Evolutionary conservation across 2,329 filamentous ascomycete species (phyloP).

Genomic region (Neofusicoccum sp.): DNA sequence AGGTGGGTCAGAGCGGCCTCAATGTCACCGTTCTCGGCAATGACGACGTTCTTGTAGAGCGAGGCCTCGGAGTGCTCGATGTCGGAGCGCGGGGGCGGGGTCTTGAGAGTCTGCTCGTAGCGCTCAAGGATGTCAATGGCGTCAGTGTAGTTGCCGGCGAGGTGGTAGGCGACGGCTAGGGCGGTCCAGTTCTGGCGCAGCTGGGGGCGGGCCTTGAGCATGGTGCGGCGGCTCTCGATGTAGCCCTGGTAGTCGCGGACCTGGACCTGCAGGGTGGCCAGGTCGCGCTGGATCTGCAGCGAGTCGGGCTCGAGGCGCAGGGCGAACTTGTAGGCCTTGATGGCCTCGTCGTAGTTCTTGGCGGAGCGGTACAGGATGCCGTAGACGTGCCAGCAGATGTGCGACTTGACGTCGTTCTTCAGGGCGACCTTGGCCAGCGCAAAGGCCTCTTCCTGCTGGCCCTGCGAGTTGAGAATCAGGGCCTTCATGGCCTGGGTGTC

Average conservation of each 20-base stretch:
- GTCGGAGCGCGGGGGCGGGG: slow-evolving; percentile 71
- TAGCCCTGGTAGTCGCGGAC: slow-evolving; percentile 96
- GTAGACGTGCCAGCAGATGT: slow-evolving; percentile 99
- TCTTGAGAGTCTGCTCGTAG: slow-evolving; percentile 91
- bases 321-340: slow-evolving; percentile 98
- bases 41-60: slow-evolving; percentile 93
- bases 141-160: slow-evolving; percentile 78
- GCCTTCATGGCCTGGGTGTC: slow-evolving; percentile 99
- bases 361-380: slow-evolving; percentile 87
- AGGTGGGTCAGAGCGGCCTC: slow-evolving; percentile 84
- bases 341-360: slow-evolving; percentile 98
- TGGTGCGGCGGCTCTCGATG: slow-evolving; percentile 80
- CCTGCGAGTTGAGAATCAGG: slow-evolving; percentile 88
- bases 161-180: slow-evolving; percentile 88
- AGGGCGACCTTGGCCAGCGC: slow-evolving; percentile 87
- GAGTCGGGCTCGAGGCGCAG: slow-evolving; percentile 92
- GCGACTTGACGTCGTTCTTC: slow-evolving; percentile 96
- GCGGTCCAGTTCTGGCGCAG: slow-evolving; percentile 95
- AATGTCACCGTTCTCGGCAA: slow-evolving; percentile 82
- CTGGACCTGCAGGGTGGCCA: slow-evolving; percentile 90
- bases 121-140: slow-evolving; percentile 89
- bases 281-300: slow-evolving; percentile 86
- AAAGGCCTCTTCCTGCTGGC: slow-evolving; percentile 92
- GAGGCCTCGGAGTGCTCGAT: slow-evolving; percentile 91
- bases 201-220: slow-evolving; percentile 80